Percentiles rank a stretch among this genome's conserved stretches.
Evolutionary conservation across 1,284 basidiomycete genomes (phyloP).

Genomic region (Mycocalia duriaeana): DNA sequence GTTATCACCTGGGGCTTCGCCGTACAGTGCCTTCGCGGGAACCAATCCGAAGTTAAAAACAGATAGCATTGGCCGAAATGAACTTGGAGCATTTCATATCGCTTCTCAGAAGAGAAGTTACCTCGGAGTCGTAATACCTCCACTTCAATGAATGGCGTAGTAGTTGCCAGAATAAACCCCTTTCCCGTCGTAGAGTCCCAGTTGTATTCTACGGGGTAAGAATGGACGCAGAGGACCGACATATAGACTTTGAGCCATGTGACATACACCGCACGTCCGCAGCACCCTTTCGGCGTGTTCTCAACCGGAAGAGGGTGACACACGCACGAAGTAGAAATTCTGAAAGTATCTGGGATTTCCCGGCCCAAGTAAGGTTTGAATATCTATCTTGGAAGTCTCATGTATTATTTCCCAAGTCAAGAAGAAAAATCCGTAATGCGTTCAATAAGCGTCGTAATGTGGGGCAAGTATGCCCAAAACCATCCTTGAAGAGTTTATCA

Average conservation of each 20-base stretch:
- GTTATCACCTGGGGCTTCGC: slow-evolving; percentile 1
- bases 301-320: background rate
- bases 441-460: too few species aligned
- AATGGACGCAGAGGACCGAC: background rate
- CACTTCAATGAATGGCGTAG: background rate
- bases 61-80: background rate
- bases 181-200: background rate
- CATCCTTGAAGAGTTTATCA: too few species aligned
- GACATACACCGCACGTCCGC: slow-evolving; percentile 3
- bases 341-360: background rate
- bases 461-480: too few species aligned
- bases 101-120: background rate
- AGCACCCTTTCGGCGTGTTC: slow-evolving; percentile 5
- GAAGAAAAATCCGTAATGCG: background rate
- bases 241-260: background rate
- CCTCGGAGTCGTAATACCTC: background rate
- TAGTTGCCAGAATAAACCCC: background rate
- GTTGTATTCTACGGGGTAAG: background rate
- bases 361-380: background rate
- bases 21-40: background rate
- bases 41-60: background rate
- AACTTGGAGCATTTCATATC: background rate
- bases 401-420: background rate
- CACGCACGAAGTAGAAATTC: background rate
- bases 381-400: background rate